A percentile compares a stretch with the other conserved stretches of the same genome.
Conservation (phyloP, 306 rosid genomes). For the Castanea crenata region DNA sequence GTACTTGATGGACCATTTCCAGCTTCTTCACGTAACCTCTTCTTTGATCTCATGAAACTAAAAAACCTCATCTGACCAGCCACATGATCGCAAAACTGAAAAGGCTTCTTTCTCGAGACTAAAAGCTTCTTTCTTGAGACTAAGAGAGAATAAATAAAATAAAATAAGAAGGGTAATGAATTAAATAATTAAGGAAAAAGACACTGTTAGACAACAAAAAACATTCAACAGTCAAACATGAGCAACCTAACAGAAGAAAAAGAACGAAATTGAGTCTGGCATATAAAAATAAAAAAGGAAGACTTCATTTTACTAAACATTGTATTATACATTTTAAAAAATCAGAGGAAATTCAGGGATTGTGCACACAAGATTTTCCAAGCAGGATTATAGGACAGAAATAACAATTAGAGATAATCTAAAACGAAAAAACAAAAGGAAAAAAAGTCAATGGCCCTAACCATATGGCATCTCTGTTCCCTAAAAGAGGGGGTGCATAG, state of each 20-base stretch:
- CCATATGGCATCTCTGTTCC: not conserved
- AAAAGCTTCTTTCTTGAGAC: slow-evolving; percentile 63
- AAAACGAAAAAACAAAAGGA: not conserved
- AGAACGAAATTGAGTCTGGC: not conserved
- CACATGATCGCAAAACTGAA: slow-evolving; percentile 70
- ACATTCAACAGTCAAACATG: not conserved
- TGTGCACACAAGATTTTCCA: not conserved
- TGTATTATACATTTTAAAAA: not conserved
- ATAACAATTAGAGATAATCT: not conserved
- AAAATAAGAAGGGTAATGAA: slow-evolving; percentile 4
- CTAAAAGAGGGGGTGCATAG: not conserved
- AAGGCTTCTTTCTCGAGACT: slow-evolving; percentile 68
- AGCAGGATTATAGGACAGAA: not conserved
- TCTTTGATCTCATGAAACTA: slow-evolving; percentile 61
- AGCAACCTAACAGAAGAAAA: not conserved
- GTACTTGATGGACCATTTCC: slow-evolving; percentile 31
- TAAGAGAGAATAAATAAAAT: slow-evolving; percentile 21
- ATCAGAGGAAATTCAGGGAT: not conserved
- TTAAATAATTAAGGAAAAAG: not conserved
- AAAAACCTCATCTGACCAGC: slow-evolving; percentile 64
- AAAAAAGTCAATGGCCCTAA: not conserved
- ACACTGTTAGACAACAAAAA: not conserved
- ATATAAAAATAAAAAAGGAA: not conserved
- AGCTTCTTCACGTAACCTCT: slow-evolving; percentile 51
- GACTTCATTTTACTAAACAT: not conserved